Base-by-base conservation (phyloP, 2,329 filamentous ascomycete genomes). In the Mycosphaerella arachidis region DNA sequence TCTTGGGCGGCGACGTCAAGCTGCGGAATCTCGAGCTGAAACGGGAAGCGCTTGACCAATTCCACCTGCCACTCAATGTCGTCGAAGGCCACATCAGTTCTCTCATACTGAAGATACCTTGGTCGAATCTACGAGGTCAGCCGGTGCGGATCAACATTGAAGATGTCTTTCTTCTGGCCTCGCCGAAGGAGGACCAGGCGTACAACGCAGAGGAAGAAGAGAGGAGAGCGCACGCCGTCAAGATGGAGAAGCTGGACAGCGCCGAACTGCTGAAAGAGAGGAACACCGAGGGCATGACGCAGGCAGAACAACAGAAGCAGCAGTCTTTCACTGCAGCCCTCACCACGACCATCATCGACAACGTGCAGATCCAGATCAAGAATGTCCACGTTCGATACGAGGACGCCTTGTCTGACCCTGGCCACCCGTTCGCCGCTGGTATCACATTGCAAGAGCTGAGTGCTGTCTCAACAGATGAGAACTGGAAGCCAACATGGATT, bases 301-400 rank as follows among this genome's bases (percentile, higher is more conserved):
- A 88, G 66, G 94, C 99, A 74, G 94, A 99, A 73, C 91, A 97
- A 75, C 89, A 96, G 76, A 96, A 96, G 78, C 97, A 90, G 74
- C 93, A 99, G 79, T 97, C 91, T 75, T 99, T 99, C 72, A 97
- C 92, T 4, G 88, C 96, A 68, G 97, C 92, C 73, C 77, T 99
- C 67, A 87, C 93, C 52, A 96, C 93, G 40, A 96, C 96, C 68
- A 96, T 99, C 71, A 91, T 97, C 72, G 94, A 99, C 81, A 99
- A 99, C 71, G 82, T 99, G 45, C 94, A 99, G 75, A 91, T 99
- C 68, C 94, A 90, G 27, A 87, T 99, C 75, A 97, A 96, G 81
- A 99, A 97, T 73, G 96, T 99, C 61, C 94, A 99, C 74, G 85
- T 99, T 65, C 90, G 94, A 68, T 99, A 99, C 76, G 94, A 99